Percentiles rank a stretch among this genome's conserved stretches.
These are phyloP conservation scores for Geopyxis carbonaria DNA, from an alignment of 495 filamentous ascomycete species.

Conservation along the genomic window DNA sequence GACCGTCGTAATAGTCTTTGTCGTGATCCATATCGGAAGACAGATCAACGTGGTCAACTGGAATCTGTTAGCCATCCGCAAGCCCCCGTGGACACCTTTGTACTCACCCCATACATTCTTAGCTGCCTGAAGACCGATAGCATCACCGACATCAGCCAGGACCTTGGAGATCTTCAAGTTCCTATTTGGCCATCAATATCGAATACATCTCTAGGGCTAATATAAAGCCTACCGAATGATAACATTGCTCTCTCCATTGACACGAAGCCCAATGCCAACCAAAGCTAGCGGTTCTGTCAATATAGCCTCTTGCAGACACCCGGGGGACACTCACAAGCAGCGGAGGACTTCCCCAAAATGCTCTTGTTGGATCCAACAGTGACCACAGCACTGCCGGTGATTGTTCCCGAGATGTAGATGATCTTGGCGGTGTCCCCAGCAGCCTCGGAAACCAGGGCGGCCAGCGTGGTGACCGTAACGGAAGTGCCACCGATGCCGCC, in stretches of 20 bases:
- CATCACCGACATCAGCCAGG: slow-evolving; percentile 41
- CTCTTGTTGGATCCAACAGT: slow-evolving; percentile 38
- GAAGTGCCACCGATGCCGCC: slow-evolving; percentile 39
- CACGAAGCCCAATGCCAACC: slow-evolving; percentile 31
- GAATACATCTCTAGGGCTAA: too few species aligned
- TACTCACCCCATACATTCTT: slow-evolving; percentile 39
- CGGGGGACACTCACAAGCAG: slow-evolving; percentile 3
- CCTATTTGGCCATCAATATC: too few species aligned
- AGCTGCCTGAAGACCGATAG: slow-evolving; percentile 37
- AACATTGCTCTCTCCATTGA: slow-evolving; percentile 37
- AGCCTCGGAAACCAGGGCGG: slow-evolving; percentile 36
- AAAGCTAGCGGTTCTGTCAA: slow-evolving; percentile 21
- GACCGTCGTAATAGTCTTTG: slow-evolving; percentile 54
- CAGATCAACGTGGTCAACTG: slow-evolving; percentile 48
- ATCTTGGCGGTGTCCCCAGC: slow-evolving; percentile 30
- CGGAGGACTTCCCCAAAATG: slow-evolving; percentile 33
- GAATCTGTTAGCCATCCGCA: background rate
- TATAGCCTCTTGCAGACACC: background rate
- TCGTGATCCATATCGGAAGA: slow-evolving; percentile 36
- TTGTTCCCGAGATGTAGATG: slow-evolving; percentile 33
- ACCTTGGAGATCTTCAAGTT: slow-evolving; percentile 46
- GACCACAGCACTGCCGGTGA: slow-evolving; percentile 32
- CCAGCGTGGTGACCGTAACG: slow-evolving; percentile 39
- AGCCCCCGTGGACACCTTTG: background rate
- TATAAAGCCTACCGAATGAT: too few species aligned